These are phyloP conservation scores for Cladorrhinum sp. DNA, from an alignment of 2,329 filamentous ascomycete species.

Conservation along the genomic window DNA sequence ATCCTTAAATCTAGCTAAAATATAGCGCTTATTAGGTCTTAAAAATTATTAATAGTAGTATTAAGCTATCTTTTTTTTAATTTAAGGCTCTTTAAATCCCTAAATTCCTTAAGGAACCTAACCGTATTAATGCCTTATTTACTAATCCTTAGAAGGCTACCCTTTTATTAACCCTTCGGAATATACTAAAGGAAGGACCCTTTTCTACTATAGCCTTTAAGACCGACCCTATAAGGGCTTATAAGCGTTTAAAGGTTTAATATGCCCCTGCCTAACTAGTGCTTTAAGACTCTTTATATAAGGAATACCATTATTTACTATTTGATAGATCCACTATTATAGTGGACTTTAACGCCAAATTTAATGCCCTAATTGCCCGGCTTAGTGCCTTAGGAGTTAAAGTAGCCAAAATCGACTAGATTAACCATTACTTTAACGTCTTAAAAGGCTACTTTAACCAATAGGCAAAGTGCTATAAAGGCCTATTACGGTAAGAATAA, in stretches of 20 bases:
- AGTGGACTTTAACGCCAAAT: not conserved
- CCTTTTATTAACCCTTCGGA: not conserved
- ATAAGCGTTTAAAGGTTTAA: not conserved
- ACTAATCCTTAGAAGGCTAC: not conserved
- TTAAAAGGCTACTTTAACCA: not conserved
- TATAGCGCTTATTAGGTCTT: not conserved
- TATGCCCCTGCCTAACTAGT: not conserved
- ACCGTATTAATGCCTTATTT: no score
- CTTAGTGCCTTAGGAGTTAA: not conserved
- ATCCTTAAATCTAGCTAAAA: not conserved
- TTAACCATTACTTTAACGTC: no score
- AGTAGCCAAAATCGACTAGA: not conserved
- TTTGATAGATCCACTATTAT: no score
- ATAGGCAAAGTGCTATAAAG: not conserved
- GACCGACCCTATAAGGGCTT: not conserved
- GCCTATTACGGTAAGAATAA: not conserved
- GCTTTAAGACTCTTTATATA: slow-evolving; percentile 15
- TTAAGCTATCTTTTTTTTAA: no score
- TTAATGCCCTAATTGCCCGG: not conserved
- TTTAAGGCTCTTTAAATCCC: no score
- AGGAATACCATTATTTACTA: no score
- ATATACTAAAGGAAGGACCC: not conserved
- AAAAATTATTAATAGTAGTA: not conserved
- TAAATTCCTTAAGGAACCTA: no score
- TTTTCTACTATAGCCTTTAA: not conserved